These are phyloP conservation scores for Populus hybrid DNA, from an alignment of 441 rosid species.

Conservation along the genomic window DNA sequence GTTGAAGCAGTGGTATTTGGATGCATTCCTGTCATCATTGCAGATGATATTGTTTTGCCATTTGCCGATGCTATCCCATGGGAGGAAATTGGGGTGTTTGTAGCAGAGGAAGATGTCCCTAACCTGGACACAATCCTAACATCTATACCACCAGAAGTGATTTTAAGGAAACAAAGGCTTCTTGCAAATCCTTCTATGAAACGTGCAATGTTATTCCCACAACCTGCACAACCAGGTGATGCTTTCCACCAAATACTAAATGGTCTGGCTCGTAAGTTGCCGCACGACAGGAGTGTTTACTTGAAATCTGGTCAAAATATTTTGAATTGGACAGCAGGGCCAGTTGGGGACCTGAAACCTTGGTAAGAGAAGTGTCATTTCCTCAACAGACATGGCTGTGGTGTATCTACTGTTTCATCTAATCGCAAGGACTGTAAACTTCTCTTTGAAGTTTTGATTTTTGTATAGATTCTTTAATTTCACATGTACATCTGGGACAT, in stretches of 20 bases:
- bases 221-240: conserved; percentile 80
- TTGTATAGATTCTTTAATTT: background rate
- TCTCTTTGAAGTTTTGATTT: background rate
- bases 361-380: conserved; percentile 40
- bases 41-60: conserved; percentile 86
- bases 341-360: conserved; percentile 76
- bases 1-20: conserved; percentile 98
- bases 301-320: conserved; percentile 51
- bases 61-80: conserved; percentile 95
- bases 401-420: background rate
- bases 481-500: background rate
- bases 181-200: conserved; percentile 92
- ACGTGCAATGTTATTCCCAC: conserved; percentile 85
- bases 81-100: conserved; percentile 91
- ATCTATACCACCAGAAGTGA: conserved; percentile 68
- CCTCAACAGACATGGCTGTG: background rate
- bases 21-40: conserved; percentile 92
- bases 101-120: conserved; percentile 79
- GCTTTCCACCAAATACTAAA: conserved; percentile 91
- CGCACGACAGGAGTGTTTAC: conserved; percentile 46
- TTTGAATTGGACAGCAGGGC: conserved; percentile 89
- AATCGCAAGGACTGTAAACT: background rate
- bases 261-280: conserved; percentile 81
- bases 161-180: conserved; percentile 79
- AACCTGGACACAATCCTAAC: conserved; percentile 73